These are phyloP conservation scores for Ulota crispa DNA, from an alignment of 225 moss, liverwort and hornwort species.

Conservation along the genomic window DNA sequence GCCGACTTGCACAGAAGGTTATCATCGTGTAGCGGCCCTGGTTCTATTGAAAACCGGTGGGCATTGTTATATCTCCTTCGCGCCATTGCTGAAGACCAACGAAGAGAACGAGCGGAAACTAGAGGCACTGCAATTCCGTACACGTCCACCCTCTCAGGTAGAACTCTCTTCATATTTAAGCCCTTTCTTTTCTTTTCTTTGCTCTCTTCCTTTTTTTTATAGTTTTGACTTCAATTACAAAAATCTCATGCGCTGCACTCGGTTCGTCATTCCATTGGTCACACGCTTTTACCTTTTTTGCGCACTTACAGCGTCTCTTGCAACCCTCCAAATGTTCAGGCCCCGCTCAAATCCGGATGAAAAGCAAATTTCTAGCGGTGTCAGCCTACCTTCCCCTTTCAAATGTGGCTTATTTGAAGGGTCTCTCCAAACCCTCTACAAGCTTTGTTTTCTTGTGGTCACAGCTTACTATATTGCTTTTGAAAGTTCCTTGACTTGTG, in stretches of 20 bases:
- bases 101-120: slow-evolving; percentile 82
- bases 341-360: too few relatives aligned
- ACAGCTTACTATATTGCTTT: too few relatives aligned
- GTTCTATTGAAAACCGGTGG: slow-evolving; percentile 89
- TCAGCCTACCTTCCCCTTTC: too few relatives aligned
- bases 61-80: slow-evolving; percentile 81
- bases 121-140: slow-evolving; percentile 74
- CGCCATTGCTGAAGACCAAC: slow-evolving; percentile 85
- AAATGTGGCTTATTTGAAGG: too few relatives aligned
- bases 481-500: too few relatives aligned
- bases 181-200: not conserved
- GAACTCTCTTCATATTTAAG: too few relatives aligned
- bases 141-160: slow-evolving; percentile 77
- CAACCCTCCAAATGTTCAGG: too few relatives aligned
- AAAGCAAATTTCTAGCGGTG: too few relatives aligned
- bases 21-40: slow-evolving; percentile 75
- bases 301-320: not conserved
- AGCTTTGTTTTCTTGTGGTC: too few relatives aligned
- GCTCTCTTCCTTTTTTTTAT: not conserved
- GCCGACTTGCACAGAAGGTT: slow-evolving; percentile 90
- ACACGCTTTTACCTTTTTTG: not conserved
- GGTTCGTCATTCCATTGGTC: not conserved
- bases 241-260: not conserved
- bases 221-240: not conserved
- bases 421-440: too few relatives aligned